Percentiles rank a stretch among this genome's conserved stretches.
phyloP scores from a whole-genome alignment of 345 rosid species.

The Syzygium oleosum region DNA sequence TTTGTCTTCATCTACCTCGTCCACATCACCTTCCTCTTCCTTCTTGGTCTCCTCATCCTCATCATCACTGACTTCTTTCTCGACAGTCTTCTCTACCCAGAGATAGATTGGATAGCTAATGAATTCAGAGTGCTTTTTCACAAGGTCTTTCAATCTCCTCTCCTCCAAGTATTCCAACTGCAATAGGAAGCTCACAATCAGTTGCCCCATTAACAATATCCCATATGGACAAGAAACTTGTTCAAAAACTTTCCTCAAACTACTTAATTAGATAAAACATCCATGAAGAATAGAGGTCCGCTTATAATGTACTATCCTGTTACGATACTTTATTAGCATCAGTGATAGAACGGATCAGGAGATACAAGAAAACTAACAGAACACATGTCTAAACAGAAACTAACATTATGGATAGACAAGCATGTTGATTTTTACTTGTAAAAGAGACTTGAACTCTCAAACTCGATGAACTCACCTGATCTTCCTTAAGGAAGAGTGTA shows the following conservation, averaged over 20 bases:
- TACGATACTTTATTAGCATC: background rate
- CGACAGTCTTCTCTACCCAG: constrained; percentile 41
- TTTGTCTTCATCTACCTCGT: constrained; percentile 42
- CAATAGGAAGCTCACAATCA: background rate
- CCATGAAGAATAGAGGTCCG: background rate
- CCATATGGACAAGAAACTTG: background rate
- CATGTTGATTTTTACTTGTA: background rate
- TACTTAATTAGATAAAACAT: background rate
- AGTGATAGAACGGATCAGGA: background rate
- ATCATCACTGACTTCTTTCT: constrained; percentile 45
- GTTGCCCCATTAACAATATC: background rate
- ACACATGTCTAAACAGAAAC: background rate
- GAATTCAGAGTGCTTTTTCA: constrained; percentile 53
- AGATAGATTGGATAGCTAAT: constrained; percentile 50
- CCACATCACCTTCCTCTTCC: constrained; percentile 41
- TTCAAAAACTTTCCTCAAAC: background rate
- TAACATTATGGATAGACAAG: background rate
- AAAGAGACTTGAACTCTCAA: background rate
- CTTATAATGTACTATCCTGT: background rate
- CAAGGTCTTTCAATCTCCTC: constrained; percentile 47
- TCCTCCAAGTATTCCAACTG: constrained; percentile 47
- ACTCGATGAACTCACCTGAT: constrained; percentile 24
- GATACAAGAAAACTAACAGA: background rate
- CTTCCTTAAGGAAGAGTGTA: constrained; percentile 42
- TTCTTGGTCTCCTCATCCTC: constrained; percentile 46